phyloP scores from a whole-genome alignment of 1,284 basidiomycete genomes.

The Apiotrichum veenhuisii region DNA sequence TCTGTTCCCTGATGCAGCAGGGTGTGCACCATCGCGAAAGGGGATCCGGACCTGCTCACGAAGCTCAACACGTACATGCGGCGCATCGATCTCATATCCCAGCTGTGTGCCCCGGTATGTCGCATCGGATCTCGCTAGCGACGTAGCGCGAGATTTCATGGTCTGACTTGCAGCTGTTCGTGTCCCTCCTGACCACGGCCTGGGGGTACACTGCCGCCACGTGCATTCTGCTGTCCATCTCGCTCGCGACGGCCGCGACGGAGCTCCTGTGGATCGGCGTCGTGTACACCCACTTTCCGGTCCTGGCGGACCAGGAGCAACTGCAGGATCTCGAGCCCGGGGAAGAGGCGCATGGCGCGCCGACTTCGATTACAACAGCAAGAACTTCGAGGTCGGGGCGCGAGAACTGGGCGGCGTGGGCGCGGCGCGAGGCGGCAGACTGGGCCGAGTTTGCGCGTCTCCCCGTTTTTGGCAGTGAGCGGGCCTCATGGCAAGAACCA shows the following conservation, averaged over 20 bases:
- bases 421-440: slow-evolving; percentile 28
- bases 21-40: slow-evolving; percentile 49
- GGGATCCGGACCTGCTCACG: slow-evolving; percentile 32
- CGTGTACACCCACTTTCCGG: slow-evolving; percentile 44
- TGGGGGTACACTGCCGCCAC: slow-evolving; percentile 37
- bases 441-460: slow-evolving; percentile 50
- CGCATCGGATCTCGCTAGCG: too few species aligned
- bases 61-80: slow-evolving; percentile 49
- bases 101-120: slow-evolving; percentile 49
- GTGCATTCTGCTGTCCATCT: slow-evolving; percentile 31
- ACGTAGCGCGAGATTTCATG: background rate
- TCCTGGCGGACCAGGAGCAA: slow-evolving; percentile 21
- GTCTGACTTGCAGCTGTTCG: slow-evolving; percentile 43
- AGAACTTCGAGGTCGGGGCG: background rate
- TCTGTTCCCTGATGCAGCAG: slow-evolving; percentile 3
- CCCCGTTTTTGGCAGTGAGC: slow-evolving; percentile 50
- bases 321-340: too few species aligned
- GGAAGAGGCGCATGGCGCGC: too few species aligned
- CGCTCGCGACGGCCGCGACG: slow-evolving; percentile 27
- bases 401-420: slow-evolving; percentile 6
- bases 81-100: slow-evolving; percentile 52
- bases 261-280: slow-evolving; percentile 48
- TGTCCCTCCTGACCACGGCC: slow-evolving; percentile 50
- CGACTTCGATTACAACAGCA: too few species aligned
- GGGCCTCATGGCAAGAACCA: too few species aligned